Evolutionary conservation across 306 rosid species (phyloP).

Genomic region (Vigna unguiculata): DNA sequence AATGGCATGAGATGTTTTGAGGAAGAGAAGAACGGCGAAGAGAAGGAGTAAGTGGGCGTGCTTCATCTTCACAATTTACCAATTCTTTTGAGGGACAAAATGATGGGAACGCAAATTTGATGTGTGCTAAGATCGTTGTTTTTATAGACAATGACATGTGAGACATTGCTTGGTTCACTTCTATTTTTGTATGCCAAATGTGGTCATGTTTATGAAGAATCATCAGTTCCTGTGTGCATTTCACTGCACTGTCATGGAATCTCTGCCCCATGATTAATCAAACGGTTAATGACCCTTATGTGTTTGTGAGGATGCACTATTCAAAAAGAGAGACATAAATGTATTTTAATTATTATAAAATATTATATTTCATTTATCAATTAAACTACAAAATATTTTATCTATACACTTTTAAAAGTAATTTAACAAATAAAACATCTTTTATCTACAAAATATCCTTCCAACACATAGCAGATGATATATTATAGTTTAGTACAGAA

Average conservation of each 20-base stretch:
- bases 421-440: too few relatives aligned
- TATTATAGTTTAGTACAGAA: too few relatives aligned
- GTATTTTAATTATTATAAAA: too few relatives aligned
- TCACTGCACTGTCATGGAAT: background rate
- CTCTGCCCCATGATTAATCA: conserved; percentile 24
- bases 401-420: too few relatives aligned
- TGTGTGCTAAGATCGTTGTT: conserved; percentile 37
- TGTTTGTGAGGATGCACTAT: conserved; percentile 2
- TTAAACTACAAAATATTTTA: too few relatives aligned
- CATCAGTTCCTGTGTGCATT: background rate
- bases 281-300: conserved; percentile 6
- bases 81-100: conserved; percentile 17
- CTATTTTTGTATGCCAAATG: conserved; percentile 10
- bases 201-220: conserved; percentile 16
- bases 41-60: conserved; percentile 54
- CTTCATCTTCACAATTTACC: conserved; percentile 53
- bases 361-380: too few relatives aligned
- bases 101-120: conserved; percentile 37
- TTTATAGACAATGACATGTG: conserved; percentile 30
- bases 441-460: too few relatives aligned
- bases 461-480: too few relatives aligned
- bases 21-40: conserved; percentile 47
- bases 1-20: conserved; percentile 43
- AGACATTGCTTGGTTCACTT: conserved; percentile 2
- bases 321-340: conserved; percentile 30